These are phyloP conservation scores for Cladosporium colombiae DNA, from an alignment of 2,329 filamentous ascomycete genomes.

Conservation along the genomic window DNA sequence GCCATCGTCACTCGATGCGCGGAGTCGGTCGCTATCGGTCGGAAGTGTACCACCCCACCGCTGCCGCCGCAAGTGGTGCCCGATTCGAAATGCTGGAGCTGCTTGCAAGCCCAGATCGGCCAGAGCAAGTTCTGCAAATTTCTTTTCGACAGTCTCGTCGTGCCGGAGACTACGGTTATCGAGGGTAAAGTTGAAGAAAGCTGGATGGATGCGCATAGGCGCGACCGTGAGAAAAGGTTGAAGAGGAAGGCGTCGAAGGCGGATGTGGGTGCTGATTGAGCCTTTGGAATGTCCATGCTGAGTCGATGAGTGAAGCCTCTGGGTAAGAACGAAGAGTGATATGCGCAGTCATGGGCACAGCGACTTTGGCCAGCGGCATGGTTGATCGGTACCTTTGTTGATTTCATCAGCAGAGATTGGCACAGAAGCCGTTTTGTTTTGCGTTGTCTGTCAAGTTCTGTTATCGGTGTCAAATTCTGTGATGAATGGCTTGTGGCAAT, in stretches of 20 bases:
- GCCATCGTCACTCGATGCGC: neutral
- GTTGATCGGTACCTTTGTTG: neutral
- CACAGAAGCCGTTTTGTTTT: neutral
- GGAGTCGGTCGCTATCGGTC: neutral
- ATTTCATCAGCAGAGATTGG: neutral
- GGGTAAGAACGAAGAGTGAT: neutral
- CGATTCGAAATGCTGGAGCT: neutral
- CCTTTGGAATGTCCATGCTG: neutral
- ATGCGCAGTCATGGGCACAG: neutral
- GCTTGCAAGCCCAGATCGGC: slow-evolving; percentile 1
- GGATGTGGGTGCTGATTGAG: neutral
- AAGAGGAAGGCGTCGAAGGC: neutral
- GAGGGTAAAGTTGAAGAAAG: neutral
- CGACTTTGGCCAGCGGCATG: neutral
- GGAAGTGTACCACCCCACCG: neutral
- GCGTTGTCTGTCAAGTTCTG: neutral
- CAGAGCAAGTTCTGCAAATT: neutral
- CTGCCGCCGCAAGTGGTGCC: neutral
- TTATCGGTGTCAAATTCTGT: neutral
- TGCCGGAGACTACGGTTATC: slow-evolving; percentile 8
- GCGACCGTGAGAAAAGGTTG: neutral
- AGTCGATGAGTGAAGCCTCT: neutral
- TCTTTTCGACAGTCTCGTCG: neutral
- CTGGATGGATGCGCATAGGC: neutral
- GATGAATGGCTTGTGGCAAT: neutral